phyloP scores from a whole-genome alignment of 768 basidiomycete genomes.

The Phaeotremella skinneri region DNA sequence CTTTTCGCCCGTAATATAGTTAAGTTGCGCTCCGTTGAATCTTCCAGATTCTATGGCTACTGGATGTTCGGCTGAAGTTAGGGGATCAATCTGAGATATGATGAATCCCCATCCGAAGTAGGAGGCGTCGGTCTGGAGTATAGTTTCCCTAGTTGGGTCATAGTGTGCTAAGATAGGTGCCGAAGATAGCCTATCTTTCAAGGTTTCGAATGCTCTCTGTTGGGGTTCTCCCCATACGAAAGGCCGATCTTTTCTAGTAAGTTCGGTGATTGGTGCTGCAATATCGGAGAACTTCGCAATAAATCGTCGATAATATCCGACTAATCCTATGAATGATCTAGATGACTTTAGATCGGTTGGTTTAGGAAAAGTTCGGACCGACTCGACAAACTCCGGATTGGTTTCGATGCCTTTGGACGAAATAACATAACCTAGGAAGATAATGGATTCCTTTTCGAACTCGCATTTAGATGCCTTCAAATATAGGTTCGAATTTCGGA shows the following conservation, averaged over 20 bases:
- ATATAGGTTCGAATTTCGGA: conserved; percentile 20
- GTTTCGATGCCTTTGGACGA: conserved; percentile 11
- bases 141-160: conserved; percentile 5
- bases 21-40: conserved; percentile 51
- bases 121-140: conserved; percentile 42
- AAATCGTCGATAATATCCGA: conserved; percentile 37
- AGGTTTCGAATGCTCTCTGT: conserved; percentile 14
- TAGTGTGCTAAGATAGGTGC: conserved; percentile 25
- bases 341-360: conserved; percentile 20
- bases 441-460: conserved; percentile 19
- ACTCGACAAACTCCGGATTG: conserved; percentile 2
- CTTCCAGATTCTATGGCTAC: conserved; percentile 24
- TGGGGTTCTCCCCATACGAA: conserved; percentile 5
- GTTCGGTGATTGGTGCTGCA: conserved; percentile 12
- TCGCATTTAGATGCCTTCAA: conserved; percentile 30
- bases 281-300: conserved; percentile 27
- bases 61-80: conserved; percentile 10
- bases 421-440: conserved; percentile 35
- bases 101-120: conserved; percentile 48
- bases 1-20: conserved; percentile 59
- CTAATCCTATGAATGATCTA: conserved; percentile 31
- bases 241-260: conserved; percentile 11
- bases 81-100: conserved; percentile 34
- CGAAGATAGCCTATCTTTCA: conserved; percentile 20
- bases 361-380: conserved; percentile 22